A percentile compares a stretch with the other conserved stretches of the same genome.
Evolutionary conservation across 441 rosid genomes (phyloP).

Genomic region (Raphanus hybrid): DNA sequence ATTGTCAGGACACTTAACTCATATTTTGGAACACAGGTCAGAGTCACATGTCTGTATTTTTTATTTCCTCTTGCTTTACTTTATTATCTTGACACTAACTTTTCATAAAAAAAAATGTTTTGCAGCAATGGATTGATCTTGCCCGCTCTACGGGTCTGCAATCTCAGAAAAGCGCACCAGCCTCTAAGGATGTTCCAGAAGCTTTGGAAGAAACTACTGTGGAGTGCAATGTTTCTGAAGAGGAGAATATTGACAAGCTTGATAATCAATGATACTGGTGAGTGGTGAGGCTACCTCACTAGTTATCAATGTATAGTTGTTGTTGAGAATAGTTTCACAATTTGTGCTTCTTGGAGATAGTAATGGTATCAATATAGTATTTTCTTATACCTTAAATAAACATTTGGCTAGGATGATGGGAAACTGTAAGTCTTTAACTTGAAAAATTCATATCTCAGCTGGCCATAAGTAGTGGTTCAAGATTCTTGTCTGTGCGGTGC

Average conservation of each 20-base stretch:
- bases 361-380: conserved; percentile 19
- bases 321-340: conserved; percentile 22
- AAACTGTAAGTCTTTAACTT: neutral
- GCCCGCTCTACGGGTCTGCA: conserved; percentile 87
- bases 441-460: too few relatives aligned
- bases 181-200: conserved; percentile 50
- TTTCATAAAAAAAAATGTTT: conserved; percentile 20
- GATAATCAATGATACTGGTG: conserved; percentile 57
- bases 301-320: conserved; percentile 3
- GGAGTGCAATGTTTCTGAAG: conserved; percentile 62
- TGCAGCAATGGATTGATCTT: conserved; percentile 99
- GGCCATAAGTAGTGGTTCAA: too few relatives aligned
- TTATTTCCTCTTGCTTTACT: conserved; percentile 19
- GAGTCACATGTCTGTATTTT: conserved; percentile 33
- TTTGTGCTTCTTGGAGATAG: conserved; percentile 7
- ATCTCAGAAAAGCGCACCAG: conserved; percentile 54
- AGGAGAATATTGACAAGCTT: conserved; percentile 64
- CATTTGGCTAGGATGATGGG: neutral
- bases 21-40: conserved; percentile 97
- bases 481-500: too few relatives aligned
- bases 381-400: neutral
- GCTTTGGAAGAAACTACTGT: conserved; percentile 47
- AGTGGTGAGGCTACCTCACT: conserved; percentile 36
- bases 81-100: conserved; percentile 15
- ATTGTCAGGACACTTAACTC: conserved; percentile 81